Evolutionary conservation across 352 stramenopile genomes (phyloP), one percentile per base, ranked within the genome.

Genomic region (Globisporangium parvum): DNA sequence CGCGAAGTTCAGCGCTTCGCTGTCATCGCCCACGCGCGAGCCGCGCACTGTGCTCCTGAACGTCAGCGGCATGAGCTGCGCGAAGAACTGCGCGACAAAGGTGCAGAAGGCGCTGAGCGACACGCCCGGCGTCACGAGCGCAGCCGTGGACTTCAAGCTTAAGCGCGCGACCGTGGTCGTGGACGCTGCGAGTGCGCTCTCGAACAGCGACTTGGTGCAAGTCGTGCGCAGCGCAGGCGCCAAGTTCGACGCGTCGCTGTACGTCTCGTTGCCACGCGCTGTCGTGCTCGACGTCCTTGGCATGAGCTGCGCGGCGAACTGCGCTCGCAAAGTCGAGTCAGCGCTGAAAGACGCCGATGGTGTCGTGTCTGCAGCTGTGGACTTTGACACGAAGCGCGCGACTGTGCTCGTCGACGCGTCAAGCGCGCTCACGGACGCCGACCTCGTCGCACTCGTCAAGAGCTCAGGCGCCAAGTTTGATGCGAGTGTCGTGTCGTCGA

Each of bases 41-140:
- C 70, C 77, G 17, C 77, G 74, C 20, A 81, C 67, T 4, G 69
- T 93, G 47, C 44, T 76, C 18, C 59, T 95, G 14, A 54, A 74
- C 20, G 62, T 95, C 17, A 68, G 75, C 5, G 85, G 84, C 20
- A 93, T 95, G 85, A 89, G 73, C 47, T 92, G 82, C 51, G 77
- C 76, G 17, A 91, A 88, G 55, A 91, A 90, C 42, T 93, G 85
- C 26, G 84, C 80, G 18, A 68, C 62, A 6, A 95, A 93, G 52
- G 73, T 95, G n/a, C n/a, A 1, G 64, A 92, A 52, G 70, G 75
- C 78, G 8, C 69, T 95, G 31, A 65, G 65, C 41, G 59, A 68
- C 5, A 62, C 77, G 1, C 17, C 70, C 6, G 75, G 75, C 6
- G 79, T 95, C 24, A 57, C 87, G 47, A 78, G 44, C 39, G 80